These are phyloP conservation scores for Globisporangium megalacanthum DNA, from an alignment of 352 stramenopile genomes.

Conservation along the genomic window DNA sequence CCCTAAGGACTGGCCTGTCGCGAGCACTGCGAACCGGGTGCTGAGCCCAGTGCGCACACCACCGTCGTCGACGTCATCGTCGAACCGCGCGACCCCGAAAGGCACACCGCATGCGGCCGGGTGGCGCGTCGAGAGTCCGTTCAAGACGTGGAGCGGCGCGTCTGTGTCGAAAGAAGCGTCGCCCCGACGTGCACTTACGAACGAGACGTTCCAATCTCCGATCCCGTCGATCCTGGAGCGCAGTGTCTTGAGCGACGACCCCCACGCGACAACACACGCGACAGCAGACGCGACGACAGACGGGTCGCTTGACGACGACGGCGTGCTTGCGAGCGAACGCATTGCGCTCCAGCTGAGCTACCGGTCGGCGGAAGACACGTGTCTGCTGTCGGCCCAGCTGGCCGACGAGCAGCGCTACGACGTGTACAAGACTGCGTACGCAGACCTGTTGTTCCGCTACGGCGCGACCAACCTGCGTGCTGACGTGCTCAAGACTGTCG, in stretches of 20 bases:
- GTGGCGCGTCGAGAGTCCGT: conserved; percentile 73
- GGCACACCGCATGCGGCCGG: conserved; percentile 4
- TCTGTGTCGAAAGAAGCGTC: conserved; percentile 31
- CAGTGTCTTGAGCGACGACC: not conserved
- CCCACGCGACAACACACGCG: not conserved
- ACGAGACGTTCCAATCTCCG: conserved; percentile 47
- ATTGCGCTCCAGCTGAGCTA: conserved; percentile 49
- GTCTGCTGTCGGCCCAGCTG: conserved; percentile 41
- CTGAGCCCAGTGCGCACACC: conserved; percentile 18
- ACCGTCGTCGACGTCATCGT: conserved; percentile 2
- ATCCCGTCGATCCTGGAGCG: conserved; percentile 22
- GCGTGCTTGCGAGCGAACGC: conserved; percentile 31
- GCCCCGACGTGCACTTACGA: conserved; percentile 28
- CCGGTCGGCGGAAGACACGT: conserved; percentile 28
- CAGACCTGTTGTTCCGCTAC: conserved; percentile 77
- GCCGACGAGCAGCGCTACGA: conserved; percentile 65
- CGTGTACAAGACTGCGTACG: conserved; percentile 78
- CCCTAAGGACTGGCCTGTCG: conserved; percentile 44
- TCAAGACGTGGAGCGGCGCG: conserved; percentile 64
- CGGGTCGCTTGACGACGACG: conserved; percentile 13
- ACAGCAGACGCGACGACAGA: not conserved
- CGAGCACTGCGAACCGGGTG: conserved; percentile 15
- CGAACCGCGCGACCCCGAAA: conserved; percentile 5
- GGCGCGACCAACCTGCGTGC: conserved; percentile 63
- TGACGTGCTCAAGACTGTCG: conserved; percentile 67